Conservation (phyloP, 176 grass and related monocot species). For the Alopecurus myosuroides region DNA sequence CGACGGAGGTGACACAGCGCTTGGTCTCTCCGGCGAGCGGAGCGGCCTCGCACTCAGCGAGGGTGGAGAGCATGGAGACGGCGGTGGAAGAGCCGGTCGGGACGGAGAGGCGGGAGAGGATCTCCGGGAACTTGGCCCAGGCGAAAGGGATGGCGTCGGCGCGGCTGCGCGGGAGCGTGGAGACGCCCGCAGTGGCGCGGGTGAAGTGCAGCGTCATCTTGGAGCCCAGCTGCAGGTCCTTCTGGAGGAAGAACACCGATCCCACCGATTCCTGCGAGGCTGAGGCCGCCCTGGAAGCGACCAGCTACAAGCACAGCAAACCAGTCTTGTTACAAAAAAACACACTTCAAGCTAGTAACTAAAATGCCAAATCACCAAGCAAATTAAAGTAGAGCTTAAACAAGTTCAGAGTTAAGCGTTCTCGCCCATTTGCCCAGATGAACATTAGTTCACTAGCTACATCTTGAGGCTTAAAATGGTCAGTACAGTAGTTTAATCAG, state of each 20-base stretch:
- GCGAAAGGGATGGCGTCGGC: conserved; percentile 29
- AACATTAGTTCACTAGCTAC: too few relatives aligned
- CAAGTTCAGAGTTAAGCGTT: neutral
- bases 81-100: neutral
- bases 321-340: too few relatives aligned
- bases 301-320: neutral
- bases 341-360: neutral
- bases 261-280: neutral
- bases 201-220: conserved; percentile 47
- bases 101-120: conserved; percentile 42
- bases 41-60: conserved; percentile 31
- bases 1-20: conserved; percentile 30
- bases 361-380: neutral
- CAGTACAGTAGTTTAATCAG: too few relatives aligned
- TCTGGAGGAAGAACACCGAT: conserved; percentile 27
- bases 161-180: conserved; percentile 7
- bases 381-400: neutral
- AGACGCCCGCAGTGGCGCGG: neutral
- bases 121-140: conserved; percentile 22
- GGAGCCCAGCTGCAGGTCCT: conserved; percentile 32
- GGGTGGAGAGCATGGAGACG: conserved; percentile 16
- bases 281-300: neutral
- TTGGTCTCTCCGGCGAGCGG: neutral
- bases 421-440: neutral
- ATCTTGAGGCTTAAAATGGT: too few relatives aligned